Conservation (phyloP, 2,329 filamentous ascomycete genomes). For the Fusarium odoratissimum region DNA sequence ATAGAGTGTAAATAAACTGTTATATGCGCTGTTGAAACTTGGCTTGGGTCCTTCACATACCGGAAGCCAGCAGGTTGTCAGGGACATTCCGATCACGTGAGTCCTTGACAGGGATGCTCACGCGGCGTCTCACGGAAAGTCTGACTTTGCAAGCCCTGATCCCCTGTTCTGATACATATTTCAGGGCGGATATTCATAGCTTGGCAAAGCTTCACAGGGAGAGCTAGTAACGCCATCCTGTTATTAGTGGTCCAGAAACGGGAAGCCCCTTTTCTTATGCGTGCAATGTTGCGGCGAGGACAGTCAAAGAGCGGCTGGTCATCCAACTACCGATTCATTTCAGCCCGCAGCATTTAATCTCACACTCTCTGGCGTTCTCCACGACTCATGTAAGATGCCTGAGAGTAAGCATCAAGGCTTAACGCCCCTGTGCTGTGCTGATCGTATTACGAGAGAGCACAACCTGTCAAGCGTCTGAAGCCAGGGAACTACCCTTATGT, state of each 20-base stretch:
- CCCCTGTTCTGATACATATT: neutral
- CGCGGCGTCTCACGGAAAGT: neutral
- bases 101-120: rapidly evolving
- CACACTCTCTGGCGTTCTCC: neutral
- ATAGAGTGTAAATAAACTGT: too few species aligned
- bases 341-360: too few species aligned
- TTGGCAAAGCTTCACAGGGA: neutral
- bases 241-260: neutral
- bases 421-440: rapidly evolving
- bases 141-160: neutral
- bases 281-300: neutral
- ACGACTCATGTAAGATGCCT: neutral
- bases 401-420: neutral
- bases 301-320: neutral
- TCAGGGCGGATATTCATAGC: neutral
- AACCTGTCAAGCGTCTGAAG: neutral
- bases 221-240: neutral
- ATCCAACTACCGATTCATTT: neutral
- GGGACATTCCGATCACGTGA: neutral
- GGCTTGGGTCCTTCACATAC: neutral
- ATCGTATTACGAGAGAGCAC: neutral
- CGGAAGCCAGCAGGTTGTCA: rapidly evolving
- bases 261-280: neutral
- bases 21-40: neutral
- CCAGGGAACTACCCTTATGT: neutral